These are phyloP conservation scores for Rhipidocladum racemiflorum DNA, from an alignment of 176 grass and related monocot genomes.

Conservation along the genomic window DNA sequence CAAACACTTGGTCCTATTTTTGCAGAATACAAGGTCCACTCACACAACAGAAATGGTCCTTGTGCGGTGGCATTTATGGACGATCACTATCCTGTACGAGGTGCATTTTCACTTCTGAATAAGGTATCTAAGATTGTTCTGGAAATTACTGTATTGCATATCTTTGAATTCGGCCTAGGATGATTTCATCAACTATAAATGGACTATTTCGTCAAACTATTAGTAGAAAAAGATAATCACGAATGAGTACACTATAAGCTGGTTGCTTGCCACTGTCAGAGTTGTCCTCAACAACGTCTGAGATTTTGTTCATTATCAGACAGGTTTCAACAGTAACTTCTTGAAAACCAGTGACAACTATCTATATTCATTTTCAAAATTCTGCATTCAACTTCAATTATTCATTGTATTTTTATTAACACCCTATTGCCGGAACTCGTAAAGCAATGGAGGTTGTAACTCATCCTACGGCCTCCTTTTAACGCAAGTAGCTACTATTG, in stretches of 20 bases:
- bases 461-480: background rate
- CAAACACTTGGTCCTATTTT: background rate
- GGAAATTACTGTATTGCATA: too few relatives aligned
- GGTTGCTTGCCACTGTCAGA: too few relatives aligned
- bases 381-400: background rate
- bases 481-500: background rate
- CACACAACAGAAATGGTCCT: slow-evolving; percentile 82
- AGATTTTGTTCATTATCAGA: too few relatives aligned
- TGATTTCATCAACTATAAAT: too few relatives aligned
- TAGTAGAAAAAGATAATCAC: too few relatives aligned
- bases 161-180: too few relatives aligned
- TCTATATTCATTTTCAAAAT: background rate
- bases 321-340: too few relatives aligned
- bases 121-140: too few relatives aligned
- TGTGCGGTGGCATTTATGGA: slow-evolving; percentile 87
- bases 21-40: slow-evolving; percentile 90
- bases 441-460: background rate
- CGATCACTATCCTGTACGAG: slow-evolving; percentile 94
- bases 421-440: background rate
- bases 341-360: background rate
- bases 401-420: background rate
- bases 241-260: too few relatives aligned
- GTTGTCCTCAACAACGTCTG: too few relatives aligned
- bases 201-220: too few relatives aligned
- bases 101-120: too few relatives aligned